A percentile compares a stretch with the other conserved stretches of the same genome.
Evolutionary conservation across 177 flowering plant genomes (phyloP).

Genomic region (Telopea speciosissima): DNA sequence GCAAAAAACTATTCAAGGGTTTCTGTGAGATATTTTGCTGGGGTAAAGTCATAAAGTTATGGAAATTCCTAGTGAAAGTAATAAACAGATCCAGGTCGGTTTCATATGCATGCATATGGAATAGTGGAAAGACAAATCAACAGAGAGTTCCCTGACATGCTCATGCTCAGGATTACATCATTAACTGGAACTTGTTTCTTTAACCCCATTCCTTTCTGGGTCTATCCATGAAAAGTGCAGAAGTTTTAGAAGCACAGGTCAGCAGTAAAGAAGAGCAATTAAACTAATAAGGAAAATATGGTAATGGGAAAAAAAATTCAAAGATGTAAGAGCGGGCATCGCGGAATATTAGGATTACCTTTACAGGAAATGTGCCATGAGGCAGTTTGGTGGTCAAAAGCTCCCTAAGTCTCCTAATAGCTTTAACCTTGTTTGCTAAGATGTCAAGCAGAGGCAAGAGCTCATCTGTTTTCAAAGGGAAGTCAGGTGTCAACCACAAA

Average conservation of each 20-base stretch:
- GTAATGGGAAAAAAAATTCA: not conserved
- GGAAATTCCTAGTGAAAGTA: not conserved
- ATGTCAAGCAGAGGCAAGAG: conserved; percentile 91
- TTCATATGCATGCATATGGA: not conserved
- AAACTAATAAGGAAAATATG: not conserved
- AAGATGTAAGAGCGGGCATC: conserved; percentile 8
- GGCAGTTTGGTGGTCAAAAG: conserved; percentile 91
- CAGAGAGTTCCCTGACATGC: not conserved
- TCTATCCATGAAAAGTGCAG: not conserved
- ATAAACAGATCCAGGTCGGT: not conserved
- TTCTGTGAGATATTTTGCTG: no score
- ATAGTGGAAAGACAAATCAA: not conserved
- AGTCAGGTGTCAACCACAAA: conserved; percentile 92
- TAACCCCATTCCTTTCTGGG: not conserved
- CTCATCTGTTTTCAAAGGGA: conserved; percentile 89
- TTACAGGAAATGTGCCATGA: conserved; percentile 80
- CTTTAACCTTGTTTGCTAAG: conserved; percentile 95
- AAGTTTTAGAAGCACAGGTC: not conserved
- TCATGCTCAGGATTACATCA: not conserved
- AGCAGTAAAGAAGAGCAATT: not conserved
- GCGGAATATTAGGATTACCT: conserved; percentile 43
- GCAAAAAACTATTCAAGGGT: no score
- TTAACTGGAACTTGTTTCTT: not conserved
- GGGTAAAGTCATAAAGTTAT: no score
- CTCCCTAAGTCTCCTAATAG: conserved; percentile 90